phyloP scores from a whole-genome alignment of 345 rosid genomes.

The Lepidium aucheri region DNA sequence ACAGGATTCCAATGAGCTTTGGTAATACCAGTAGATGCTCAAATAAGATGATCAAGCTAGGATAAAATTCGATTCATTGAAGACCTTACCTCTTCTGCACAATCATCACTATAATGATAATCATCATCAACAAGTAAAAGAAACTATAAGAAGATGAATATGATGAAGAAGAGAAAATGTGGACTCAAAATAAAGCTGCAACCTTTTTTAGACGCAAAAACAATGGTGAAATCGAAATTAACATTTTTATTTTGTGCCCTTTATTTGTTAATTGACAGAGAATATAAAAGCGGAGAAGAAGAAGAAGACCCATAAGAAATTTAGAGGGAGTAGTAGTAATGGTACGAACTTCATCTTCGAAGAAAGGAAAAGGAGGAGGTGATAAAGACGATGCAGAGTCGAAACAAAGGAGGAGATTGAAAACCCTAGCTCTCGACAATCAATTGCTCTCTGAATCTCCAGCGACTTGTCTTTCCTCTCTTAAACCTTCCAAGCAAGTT shows the following conservation, averaged over 20 bases:
- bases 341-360: conserved; percentile 30
- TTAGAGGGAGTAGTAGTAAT: not conserved
- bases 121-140: not conserved
- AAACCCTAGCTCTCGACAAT: conserved; percentile 50
- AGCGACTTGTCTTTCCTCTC: conserved; percentile 36
- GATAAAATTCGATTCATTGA: not conserved
- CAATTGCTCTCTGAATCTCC: conserved; percentile 41
- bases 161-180: not conserved
- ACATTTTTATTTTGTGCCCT: not conserved
- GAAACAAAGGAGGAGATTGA: conserved; percentile 33
- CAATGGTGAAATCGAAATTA: not conserved
- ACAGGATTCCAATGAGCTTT: no score
- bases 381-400: conserved; percentile 26
- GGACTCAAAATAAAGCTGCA: not conserved
- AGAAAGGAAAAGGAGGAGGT: conserved; percentile 17
- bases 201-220: not conserved
- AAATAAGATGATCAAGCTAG: not conserved
- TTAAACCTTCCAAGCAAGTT: conserved; percentile 51
- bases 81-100: conserved; percentile 10
- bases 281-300: not conserved
- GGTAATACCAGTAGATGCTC: no score
- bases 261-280: not conserved
- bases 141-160: no score
- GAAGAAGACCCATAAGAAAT: not conserved
- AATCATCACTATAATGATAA: not conserved